Conservation (phyloP, 2,329 filamentous ascomycete genomes). For the Elsinoe perseae region DNA sequence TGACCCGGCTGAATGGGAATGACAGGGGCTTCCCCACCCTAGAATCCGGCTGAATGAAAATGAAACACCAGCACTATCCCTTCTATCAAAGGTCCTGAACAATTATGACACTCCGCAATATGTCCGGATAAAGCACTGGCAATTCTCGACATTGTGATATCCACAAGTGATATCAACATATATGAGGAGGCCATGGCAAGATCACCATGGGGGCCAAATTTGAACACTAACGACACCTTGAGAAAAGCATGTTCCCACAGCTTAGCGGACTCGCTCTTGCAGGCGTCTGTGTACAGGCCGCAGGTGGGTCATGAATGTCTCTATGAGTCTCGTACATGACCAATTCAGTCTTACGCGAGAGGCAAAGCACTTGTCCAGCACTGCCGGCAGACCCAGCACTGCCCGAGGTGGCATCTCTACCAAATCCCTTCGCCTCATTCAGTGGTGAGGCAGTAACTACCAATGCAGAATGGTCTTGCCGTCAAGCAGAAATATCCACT, state of each 20-base stretch:
- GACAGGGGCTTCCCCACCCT: not conserved
- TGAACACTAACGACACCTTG: too few species aligned
- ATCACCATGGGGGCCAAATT: not conserved
- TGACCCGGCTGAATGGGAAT: not conserved
- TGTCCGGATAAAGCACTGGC: constrained; percentile 5
- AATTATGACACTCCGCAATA: not conserved
- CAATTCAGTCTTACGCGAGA: not conserved
- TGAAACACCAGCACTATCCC: not conserved
- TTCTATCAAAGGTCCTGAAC: not conserved
- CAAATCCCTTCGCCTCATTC: constrained; percentile 34
- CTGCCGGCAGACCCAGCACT: not conserved
- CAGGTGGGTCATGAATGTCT: not conserved
- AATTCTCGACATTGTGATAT: not conserved
- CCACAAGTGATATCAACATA: not conserved
- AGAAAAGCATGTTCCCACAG: not conserved
- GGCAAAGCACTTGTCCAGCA: not conserved
- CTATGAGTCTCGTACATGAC: not conserved
- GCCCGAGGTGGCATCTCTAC: constrained; percentile 19
- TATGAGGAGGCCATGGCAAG: not conserved
- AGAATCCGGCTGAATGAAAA: not conserved
- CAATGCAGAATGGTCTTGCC: constrained; percentile 31
- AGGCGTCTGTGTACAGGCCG: not conserved
- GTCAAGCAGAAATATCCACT: constrained; percentile 32
- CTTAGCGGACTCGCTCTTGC: not conserved
- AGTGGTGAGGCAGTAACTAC: constrained; percentile 31